Base-by-base conservation (phyloP, 495 filamentous ascomycete species). In the Podospora australis region DNA sequence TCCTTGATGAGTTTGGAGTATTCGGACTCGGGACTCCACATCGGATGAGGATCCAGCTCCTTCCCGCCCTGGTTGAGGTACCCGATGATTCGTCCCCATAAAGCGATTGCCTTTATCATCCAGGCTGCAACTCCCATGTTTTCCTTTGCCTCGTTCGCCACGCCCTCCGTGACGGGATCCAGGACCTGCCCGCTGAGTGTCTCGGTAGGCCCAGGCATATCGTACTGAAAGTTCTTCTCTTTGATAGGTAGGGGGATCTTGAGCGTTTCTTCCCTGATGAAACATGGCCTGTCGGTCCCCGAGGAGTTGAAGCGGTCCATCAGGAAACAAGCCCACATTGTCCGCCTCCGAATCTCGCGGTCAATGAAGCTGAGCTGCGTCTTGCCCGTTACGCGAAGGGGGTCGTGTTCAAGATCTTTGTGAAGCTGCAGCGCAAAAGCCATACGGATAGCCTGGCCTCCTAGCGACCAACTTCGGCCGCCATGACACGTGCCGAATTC, bases 251-350 rank as follows among this genome's bases (percentile, higher is more conserved):
- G 73, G 58, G 91, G 91, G 10, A 95, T 85, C 57, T 90, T 86
- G 43, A 98, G 74, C 45, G 85, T 86, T 47, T 87, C 86, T 64
- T 96, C 90, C 54, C 87, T 82, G 26, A 90, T 86, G 57, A 94
- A 91, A n/a, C 86, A 85, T 41, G 92, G 92, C 44, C 92, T 79
- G 57, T 96, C 90, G 22, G 90, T 96, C 11, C 92, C 92, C 2
- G 90, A 96, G 2, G 91, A 95, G 66, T 90, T 96, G 68, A 96
- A 96, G 0, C 91, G 82, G 64, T 98, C 92, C 92, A 98, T 96
- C 50, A 94, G 60, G 58, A 91, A 96, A 62, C 90, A 96, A 19
- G 90, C 86, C 92, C 92, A 98, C 91, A 98, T 96, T 4, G 88
- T 94, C 44, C 92, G 77, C 48, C 91, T 75, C 46, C 92, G 75